Percentiles rank a stretch among this genome's conserved stretches.
phyloP scores from a whole-genome alignment of 2,329 filamentous ascomycete genomes.

The Colletotrichum cordylinicola region DNA sequence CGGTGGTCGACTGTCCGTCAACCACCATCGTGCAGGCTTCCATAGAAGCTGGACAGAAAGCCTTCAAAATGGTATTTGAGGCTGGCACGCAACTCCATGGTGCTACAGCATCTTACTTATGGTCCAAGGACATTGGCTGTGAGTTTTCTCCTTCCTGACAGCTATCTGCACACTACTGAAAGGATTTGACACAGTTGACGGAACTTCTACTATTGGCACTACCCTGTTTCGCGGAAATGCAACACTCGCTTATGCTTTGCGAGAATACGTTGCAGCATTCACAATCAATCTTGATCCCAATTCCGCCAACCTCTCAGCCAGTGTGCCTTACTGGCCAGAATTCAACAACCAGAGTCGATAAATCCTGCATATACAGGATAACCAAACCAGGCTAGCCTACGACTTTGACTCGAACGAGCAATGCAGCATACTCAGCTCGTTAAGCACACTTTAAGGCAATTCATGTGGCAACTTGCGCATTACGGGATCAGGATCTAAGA shows the following conservation, averaged over 20 bases:
- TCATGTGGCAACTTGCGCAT: not conserved
- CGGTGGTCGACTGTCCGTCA: not conserved
- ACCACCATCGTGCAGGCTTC: not conserved
- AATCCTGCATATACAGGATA: not conserved
- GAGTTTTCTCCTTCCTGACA: not conserved
- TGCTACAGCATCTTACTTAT: not conserved
- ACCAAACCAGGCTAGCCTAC: not conserved
- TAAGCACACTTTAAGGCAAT: not conserved
- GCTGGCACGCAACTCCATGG: not conserved
- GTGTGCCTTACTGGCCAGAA: not conserved
- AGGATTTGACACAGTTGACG: not conserved
- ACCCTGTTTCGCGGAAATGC: not conserved
- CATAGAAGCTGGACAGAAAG: not conserved
- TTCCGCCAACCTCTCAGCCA: not conserved
- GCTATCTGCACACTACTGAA: not conserved
- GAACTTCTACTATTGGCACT: not conserved
- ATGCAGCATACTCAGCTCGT: not conserved
- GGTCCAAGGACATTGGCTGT: not conserved
- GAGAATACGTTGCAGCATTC: not conserved
- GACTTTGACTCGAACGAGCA: not conserved
- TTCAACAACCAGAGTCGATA: not conserved
- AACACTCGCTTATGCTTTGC: not conserved
- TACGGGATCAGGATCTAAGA: not conserved
- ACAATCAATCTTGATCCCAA: not conserved
- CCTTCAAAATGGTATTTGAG: not conserved